Evolutionary conservation across 345 rosid genomes (phyloP).

Genomic region (Cardamine resedifolia): DNA sequence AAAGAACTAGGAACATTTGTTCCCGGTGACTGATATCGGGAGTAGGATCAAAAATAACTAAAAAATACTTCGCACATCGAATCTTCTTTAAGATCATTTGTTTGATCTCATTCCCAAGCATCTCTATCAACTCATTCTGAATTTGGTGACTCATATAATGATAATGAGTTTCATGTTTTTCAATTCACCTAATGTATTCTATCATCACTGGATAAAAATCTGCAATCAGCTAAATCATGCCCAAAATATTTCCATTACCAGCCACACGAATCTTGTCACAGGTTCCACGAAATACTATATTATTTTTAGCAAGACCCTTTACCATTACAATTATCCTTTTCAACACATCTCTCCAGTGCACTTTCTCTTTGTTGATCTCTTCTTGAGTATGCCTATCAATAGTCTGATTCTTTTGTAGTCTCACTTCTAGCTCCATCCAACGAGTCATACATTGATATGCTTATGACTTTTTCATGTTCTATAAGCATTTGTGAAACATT

Average conservation of each 20-base stretch:
- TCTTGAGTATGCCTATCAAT: background rate
- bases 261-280: background rate
- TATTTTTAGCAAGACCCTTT: background rate
- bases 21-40: background rate
- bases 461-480: background rate
- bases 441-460: background rate
- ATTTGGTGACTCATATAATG: background rate
- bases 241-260: background rate
- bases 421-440: background rate
- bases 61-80: background rate
- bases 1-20: background rate
- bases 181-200: background rate
- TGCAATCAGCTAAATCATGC: background rate
- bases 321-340: background rate
- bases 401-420: background rate
- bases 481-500: too few species aligned
- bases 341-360: background rate
- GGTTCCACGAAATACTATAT: background rate
- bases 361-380: background rate
- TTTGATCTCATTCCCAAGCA: background rate
- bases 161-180: background rate
- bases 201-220: background rate
- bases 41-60: background rate
- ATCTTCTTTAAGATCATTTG: background rate
- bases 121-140: background rate